These are phyloP conservation scores for Solanum bukasovii DNA, from an alignment of 257 asterid species.

Conservation along the genomic window DNA sequence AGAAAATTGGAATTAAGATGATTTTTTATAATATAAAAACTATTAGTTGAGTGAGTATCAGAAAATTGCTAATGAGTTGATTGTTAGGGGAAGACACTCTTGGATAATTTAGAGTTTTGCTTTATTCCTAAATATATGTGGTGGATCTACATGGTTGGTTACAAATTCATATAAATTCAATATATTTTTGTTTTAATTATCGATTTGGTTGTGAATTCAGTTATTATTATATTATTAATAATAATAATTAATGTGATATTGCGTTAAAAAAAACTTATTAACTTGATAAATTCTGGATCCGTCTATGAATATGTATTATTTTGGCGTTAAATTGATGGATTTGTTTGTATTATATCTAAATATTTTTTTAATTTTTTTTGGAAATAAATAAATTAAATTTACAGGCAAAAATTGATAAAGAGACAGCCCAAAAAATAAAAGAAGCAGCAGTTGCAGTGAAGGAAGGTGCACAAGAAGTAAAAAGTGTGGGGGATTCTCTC, in stretches of 20 bases:
- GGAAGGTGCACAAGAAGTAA: constrained; percentile 52
- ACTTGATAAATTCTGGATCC: not conserved
- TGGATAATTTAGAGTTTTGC: too few relatives aligned
- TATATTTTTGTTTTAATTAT: not conserved
- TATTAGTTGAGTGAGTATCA: too few relatives aligned
- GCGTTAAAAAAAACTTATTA: not conserved
- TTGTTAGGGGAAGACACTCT: too few relatives aligned
- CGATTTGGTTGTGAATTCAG: not conserved
- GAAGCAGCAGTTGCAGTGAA: constrained; percentile 63
- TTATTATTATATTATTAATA: not conserved
- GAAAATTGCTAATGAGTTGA: too few relatives aligned
- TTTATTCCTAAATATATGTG: not conserved
- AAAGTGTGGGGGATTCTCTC: constrained; percentile 29
- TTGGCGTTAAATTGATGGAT: not conserved
- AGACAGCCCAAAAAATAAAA: constrained; percentile 47
- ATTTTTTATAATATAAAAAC: too few relatives aligned
- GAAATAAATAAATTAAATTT: not conserved
- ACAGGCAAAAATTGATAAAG: constrained; percentile 48
- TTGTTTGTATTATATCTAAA: not conserved
- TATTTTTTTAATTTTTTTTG: too few relatives aligned
- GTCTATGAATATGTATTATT: not conserved
- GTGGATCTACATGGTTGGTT: not conserved
- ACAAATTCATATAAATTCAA: not conserved
- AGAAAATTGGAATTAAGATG: too few relatives aligned
- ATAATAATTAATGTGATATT: too few relatives aligned